Base-by-base conservation (phyloP, 208 protist species). In the Trypanosoma melophagium region DNA sequence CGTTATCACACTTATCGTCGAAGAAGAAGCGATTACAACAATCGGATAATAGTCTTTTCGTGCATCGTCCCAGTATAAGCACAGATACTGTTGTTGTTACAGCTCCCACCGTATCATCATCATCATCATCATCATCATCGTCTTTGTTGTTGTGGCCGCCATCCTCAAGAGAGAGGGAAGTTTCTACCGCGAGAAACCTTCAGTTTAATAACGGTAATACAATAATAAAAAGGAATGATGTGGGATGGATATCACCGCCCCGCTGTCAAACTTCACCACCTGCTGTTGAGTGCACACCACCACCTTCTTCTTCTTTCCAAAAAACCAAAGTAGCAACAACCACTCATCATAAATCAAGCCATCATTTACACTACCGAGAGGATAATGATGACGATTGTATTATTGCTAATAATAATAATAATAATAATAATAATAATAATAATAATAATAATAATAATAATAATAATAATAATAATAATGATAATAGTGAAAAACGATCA, bases 191-290 rank as follows among this genome's bases (percentile, higher is more conserved):
- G 28, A 5, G 5, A 35, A 1, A 35, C 1, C 5, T 35, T 35
- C 28, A 35, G 1, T 35, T 5, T 5, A 35, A 35, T 1, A 35
- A 35, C 28, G 28, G 5, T 1, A 7, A 7, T 35, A 7, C 5
- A 35, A n/a, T n/a, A 9, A 42, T 1, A 8, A 14, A 31, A 19
- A 42, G 35, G 42, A n/a, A 55, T 44, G 28, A 38, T 7, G 47
- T 65, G 31, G 24, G 0, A 17, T 62, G 57, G 57, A 62, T 21
- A 51, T 62, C 57, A 51, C 57, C 57, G 4, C 41, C 40, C 17
- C 40, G 57, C 38, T 38, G 22, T 57, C 22, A 16, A 21, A 57
- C 24, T 40, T 57, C 52, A 28, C 25, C 52, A 17, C 52, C 19
- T n/a, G 9, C 14, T 10, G 3, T 57, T 7, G 24, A n/a, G 52